phyloP scores from a whole-genome alignment of 441 rosid genomes.

The Metrosideros polymorpha region DNA sequence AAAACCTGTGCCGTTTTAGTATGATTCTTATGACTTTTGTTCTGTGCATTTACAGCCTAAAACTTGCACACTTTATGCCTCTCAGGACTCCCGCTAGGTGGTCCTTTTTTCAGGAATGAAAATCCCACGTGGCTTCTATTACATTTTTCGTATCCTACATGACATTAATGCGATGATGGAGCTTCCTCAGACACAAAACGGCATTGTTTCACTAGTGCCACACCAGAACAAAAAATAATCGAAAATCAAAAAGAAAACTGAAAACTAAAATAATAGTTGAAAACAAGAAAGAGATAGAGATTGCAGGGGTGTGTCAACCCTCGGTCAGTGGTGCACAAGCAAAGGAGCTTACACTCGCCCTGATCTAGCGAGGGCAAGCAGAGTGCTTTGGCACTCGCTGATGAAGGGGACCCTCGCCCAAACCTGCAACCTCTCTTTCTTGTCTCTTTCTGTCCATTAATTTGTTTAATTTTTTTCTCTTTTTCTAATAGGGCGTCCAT shows the following conservation, averaged over 20 bases:
- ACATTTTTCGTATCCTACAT: neutral
- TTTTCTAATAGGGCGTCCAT: neutral
- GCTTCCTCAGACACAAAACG: neutral
- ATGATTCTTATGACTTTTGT: neutral
- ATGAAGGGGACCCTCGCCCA: neutral
- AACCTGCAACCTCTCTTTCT: neutral
- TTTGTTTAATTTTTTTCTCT: neutral
- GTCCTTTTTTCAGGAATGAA: neutral
- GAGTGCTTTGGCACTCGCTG: neutral
- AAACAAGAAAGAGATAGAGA: neutral
- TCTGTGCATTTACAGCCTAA: neutral
- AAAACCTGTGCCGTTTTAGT: neutral
- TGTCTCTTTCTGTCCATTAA: neutral
- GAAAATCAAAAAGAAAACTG: neutral
- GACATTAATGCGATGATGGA: neutral
- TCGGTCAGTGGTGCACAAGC: fast-evolving
- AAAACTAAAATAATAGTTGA: neutral
- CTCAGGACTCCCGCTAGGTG: neutral
- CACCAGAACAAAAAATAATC: neutral
- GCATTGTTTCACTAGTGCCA: neutral
- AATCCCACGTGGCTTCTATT: neutral
- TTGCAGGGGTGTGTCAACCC: neutral
- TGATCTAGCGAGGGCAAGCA: neutral
- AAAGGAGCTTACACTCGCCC: neutral
- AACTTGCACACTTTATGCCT: neutral